Evolutionary conservation across 2,329 filamentous ascomycete species (phyloP), one percentile per base, ranked within the genome.

Genomic region (Graphilbum sp.): DNA sequence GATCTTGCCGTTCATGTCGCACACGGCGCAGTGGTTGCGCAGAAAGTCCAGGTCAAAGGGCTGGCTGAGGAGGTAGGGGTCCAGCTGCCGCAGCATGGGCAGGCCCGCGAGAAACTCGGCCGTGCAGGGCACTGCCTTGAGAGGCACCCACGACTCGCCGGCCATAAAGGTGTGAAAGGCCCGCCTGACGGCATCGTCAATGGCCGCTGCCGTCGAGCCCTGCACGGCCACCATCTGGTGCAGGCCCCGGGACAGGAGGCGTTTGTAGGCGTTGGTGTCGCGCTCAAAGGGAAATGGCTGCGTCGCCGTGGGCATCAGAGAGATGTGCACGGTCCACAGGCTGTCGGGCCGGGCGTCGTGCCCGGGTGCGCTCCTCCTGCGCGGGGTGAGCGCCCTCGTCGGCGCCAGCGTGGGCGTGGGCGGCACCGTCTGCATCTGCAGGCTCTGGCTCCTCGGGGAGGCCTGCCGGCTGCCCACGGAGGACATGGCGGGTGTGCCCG

Each of bases 211-310:
- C 41, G 64, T 61, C 3, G 57, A 58, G 16, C 66, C 68, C 32
- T 60, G 58, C 12, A 75, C 60, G 9, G 64, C 67, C 16, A 75
- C 58, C 54, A 72, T 66, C 41, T 65, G 67, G 46, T 75, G 71
- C 33, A 75, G 60, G 3, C 71, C 71, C 15, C 71, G 66, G 13
- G 71, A 75, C 5, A 75, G 57, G 33, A 69, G 74, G 32, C 71
- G 61, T 48, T 73, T 73, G 52, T 75, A 75, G 4, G 70, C 69
- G 31, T 61, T 66, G 13, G 70, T 74, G 45, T 74, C 69, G 48
- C 71, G 70, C 52, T 75, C 71, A 49, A 75, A 75, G 0, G 71
- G 71, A 45, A 74, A 72, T 5, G 69, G 65, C 40, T 68, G 63
- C 25, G 61, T 61, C 12, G 58, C 59, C 34, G 62, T 65, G 4